Percentiles rank a stretch among this genome's conserved stretches.
Conservation (phyloP, 768 basidiomycete genomes). For the Lentinula edodes region DNA sequence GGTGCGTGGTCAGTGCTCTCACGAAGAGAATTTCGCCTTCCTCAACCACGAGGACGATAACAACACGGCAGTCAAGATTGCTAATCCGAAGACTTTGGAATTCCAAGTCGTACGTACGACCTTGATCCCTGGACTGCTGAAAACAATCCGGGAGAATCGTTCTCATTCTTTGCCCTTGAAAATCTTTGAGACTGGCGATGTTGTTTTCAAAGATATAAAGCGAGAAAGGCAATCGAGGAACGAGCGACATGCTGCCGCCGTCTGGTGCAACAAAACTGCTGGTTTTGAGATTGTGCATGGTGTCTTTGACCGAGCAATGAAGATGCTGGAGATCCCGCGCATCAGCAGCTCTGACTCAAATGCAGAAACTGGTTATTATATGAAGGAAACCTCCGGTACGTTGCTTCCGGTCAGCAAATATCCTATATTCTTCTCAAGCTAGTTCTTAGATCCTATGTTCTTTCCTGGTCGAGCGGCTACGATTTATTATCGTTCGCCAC, state of each 20-base stretch:
- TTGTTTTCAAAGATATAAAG: slow-evolving; percentile 79
- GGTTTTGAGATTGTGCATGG: slow-evolving; percentile 98
- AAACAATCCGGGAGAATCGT: slow-evolving; percentile 95
- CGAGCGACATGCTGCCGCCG: slow-evolving; percentile 79
- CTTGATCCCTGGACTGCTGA: slow-evolving; percentile 91
- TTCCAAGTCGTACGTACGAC: slow-evolving; percentile 98
- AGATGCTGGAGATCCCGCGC: slow-evolving; percentile 87
- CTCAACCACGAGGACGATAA: slow-evolving; percentile 85
- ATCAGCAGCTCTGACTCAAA: slow-evolving; percentile 53
- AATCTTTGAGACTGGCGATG: slow-evolving; percentile 91
- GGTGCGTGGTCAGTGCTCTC: slow-evolving; percentile 68
- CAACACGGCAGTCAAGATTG: slow-evolving; percentile 80
- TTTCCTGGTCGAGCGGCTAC: slow-evolving; percentile 94
- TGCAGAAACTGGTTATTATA: slow-evolving; percentile 80
- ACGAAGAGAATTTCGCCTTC: slow-evolving; percentile 96
- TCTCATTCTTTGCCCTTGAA: slow-evolving; percentile 89
- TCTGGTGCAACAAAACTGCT: slow-evolving; percentile 96
- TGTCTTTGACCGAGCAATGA: slow-evolving; percentile 91
- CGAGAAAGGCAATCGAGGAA: slow-evolving; percentile 85
- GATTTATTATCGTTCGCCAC: slow-evolving; percentile 75
- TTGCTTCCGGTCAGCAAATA: slow-evolving; percentile 2
- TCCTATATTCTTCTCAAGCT: background rate
- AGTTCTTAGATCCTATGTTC: slow-evolving; percentile 73
- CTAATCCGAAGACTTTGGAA: slow-evolving; percentile 95
- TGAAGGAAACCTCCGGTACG: slow-evolving; percentile 80